Evolutionary conservation across 176 grass and related monocot species (phyloP).

Genomic region (Alloteropsis semialata): DNA sequence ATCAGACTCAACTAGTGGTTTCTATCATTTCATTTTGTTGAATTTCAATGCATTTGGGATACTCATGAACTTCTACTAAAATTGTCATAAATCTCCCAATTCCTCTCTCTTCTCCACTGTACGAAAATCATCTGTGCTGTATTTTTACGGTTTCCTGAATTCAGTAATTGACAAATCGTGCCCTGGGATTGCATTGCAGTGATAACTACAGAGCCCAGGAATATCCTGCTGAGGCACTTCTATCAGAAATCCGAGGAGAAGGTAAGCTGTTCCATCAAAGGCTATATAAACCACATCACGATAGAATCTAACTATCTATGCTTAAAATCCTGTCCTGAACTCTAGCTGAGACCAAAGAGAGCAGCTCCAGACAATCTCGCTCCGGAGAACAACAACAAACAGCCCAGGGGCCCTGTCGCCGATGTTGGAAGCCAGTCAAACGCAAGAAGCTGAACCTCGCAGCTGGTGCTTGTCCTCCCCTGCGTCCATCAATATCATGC

Average conservation of each 20-base stretch:
- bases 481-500: not conserved
- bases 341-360: conserved; percentile 79
- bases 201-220: conserved; percentile 75
- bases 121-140: not conserved
- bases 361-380: conserved; percentile 53
- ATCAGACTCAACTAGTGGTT: not conserved
- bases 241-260: conserved; percentile 81
- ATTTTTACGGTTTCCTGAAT: not conserved
- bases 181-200: conserved; percentile 48
- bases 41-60: not conserved
- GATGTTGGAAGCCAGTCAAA: conserved; percentile 39
- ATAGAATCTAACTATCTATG: not conserved
- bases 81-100: not conserved
- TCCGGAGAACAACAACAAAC: conserved; percentile 57
- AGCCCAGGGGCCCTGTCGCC: conserved; percentile 32
- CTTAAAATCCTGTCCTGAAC: not conserved
- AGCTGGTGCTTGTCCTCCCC: not conserved
- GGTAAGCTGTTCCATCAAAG: conserved; percentile 32
- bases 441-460: conserved; percentile 11
- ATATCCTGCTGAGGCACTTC: conserved; percentile 81
- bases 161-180: not conserved
- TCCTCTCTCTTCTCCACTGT: not conserved
- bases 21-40: not conserved
- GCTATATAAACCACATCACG: not conserved
- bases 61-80: not conserved